Evolutionary conservation across 2,329 filamentous ascomycete genomes (phyloP).

Genomic region (Myriosclerotinia scirpicola): DNA sequence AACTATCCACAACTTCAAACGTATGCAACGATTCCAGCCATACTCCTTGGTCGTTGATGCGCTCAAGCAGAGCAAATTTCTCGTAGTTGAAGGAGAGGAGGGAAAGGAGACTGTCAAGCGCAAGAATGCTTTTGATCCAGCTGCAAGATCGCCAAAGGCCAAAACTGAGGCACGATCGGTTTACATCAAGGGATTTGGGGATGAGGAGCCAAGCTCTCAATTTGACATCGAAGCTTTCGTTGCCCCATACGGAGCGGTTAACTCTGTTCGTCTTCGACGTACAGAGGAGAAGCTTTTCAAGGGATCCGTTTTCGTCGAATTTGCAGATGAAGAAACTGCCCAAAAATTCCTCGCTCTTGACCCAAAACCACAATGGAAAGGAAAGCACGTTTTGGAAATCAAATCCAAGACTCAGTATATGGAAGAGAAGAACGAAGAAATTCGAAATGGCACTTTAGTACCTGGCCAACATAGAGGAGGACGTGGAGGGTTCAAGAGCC

Average conservation of each 20-base stretch:
- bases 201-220: constrained; percentile 79
- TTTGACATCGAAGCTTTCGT: constrained; percentile 96
- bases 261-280: constrained; percentile 84
- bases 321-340: constrained; percentile 73
- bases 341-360: constrained; percentile 79
- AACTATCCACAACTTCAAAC: constrained; percentile 82
- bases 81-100: constrained; percentile 73
- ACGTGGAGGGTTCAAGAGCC: constrained; percentile 36
- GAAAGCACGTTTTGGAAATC: constrained; percentile 67
- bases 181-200: constrained; percentile 93
- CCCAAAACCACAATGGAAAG: constrained; percentile 82
- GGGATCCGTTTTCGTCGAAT: constrained; percentile 95
- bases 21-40: constrained; percentile 93
- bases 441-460: constrained; percentile 67
- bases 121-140: constrained; percentile 67
- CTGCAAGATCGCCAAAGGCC: constrained; percentile 53
- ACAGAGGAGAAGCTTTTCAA: constrained; percentile 76
- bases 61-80: constrained; percentile 70
- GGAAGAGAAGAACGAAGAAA: constrained; percentile 71
- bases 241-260: constrained; percentile 72
- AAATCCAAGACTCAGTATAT: constrained; percentile 89
- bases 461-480: constrained; percentile 43
- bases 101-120: constrained; percentile 72
- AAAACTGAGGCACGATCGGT: constrained; percentile 71
- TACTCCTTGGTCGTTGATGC: constrained; percentile 81